A percentile compares a stretch with the other conserved stretches of the same genome.
Evolutionary conservation across 2,329 filamentous ascomycete genomes (phyloP).

Genomic region (Ilyonectria sp.): DNA sequence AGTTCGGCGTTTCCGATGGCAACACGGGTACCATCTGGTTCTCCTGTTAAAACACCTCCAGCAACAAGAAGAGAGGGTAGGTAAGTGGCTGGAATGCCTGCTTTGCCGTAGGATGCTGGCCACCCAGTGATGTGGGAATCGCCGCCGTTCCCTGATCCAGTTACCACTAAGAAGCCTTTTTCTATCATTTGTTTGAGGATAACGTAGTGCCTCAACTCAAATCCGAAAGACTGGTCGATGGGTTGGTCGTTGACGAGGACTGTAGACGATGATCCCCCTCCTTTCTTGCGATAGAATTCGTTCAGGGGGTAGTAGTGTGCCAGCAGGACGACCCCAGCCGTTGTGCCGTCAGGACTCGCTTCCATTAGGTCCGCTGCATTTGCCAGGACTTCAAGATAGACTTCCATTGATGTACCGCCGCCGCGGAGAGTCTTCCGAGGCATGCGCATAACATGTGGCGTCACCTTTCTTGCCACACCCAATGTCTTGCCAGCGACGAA

Average conservation of each 20-base stretch:
- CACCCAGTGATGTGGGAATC: neutral
- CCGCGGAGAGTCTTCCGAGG: neutral
- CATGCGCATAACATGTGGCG: neutral
- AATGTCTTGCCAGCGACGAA: conserved; percentile 9
- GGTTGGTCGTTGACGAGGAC: neutral
- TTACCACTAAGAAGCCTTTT: neutral
- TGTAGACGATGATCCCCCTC: no score
- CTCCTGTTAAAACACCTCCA: neutral
- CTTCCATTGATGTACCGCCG: neutral
- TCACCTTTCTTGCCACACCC: conserved; percentile 3
- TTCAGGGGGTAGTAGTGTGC: neutral
- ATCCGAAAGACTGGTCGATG: neutral
- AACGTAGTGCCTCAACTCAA: neutral
- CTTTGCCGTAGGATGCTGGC: conserved; percentile 1
- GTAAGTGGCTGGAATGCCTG: neutral
- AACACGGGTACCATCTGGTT: neutral
- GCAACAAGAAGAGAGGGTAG: neutral
- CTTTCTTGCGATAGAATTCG: no score
- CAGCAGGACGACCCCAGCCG: neutral
- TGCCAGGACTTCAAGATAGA: conserved; percentile 7
- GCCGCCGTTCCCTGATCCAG: neutral
- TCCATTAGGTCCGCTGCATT: neutral
- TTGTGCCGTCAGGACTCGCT: neutral
- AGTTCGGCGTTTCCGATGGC: neutral
- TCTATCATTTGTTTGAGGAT: neutral